phyloP scores from a whole-genome alignment of 176 grass and related monocot species.

The Avena atlantica region DNA sequence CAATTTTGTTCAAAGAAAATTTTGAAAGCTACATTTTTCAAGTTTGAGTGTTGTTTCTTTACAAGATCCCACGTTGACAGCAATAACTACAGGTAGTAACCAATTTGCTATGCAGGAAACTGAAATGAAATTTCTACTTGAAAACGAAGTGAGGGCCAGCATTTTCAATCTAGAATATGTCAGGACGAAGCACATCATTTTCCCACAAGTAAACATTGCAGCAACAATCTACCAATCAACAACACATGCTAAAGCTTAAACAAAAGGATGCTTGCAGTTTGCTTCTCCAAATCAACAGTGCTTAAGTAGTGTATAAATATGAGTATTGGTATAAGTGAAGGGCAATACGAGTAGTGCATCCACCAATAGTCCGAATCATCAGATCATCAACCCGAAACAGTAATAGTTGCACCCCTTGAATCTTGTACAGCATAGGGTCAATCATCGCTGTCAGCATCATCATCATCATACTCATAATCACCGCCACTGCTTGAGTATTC shows the following conservation, averaged over 20 bases:
- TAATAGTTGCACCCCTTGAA: background rate
- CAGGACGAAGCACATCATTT: background rate
- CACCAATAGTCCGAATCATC: background rate
- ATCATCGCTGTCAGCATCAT: constrained; percentile 20
- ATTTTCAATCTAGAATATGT: background rate
- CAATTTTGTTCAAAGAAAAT: too few species aligned
- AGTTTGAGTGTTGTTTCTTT: too few species aligned
- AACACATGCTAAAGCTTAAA: background rate
- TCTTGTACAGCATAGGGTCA: background rate
- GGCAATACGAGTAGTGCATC: background rate
- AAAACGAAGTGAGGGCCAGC: background rate
- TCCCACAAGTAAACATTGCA: background rate
- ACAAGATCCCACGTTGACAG: too few species aligned
- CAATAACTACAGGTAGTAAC: too few species aligned
- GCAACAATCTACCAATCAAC: background rate
- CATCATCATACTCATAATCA: background rate
- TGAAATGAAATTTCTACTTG: too few species aligned
- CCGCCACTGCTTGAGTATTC: constrained; percentile 38
- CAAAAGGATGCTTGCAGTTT: constrained; percentile 1
- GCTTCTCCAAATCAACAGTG: background rate
- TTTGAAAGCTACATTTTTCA: too few species aligned
- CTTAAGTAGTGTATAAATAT: background rate
- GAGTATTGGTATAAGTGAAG: background rate
- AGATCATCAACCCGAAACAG: background rate
- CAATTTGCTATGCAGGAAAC: too few species aligned